Evolutionary conservation across 1,139 yeast genomes (phyloP).

Genomic region (Suzukiozyma palmioleophila): DNA sequence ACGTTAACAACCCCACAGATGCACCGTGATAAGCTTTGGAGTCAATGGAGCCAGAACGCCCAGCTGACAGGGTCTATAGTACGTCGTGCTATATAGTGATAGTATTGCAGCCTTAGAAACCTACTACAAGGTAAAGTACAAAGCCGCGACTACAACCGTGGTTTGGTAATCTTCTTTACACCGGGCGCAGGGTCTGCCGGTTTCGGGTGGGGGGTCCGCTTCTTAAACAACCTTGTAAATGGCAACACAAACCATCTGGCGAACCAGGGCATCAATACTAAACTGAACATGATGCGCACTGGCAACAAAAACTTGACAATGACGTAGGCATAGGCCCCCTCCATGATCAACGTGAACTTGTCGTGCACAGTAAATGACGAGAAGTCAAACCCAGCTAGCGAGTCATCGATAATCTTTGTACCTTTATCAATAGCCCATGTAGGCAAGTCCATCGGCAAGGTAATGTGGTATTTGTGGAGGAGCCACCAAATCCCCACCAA

Average conservation of each 20-base stretch:
- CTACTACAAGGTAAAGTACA: too few relatives aligned
- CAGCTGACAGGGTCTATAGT: too few relatives aligned
- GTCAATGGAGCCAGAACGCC: too few relatives aligned
- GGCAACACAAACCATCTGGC: constrained; percentile 60
- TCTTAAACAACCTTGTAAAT: constrained; percentile 31
- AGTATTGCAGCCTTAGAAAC: too few relatives aligned
- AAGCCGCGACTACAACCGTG: constrained; percentile 24
- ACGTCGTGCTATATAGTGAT: too few relatives aligned
- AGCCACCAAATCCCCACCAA: constrained; percentile 72
- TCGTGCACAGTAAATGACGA: constrained; percentile 39
- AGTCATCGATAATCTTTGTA: constrained; percentile 50
- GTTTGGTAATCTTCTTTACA: constrained; percentile 24
- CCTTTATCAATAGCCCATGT: constrained; percentile 65
- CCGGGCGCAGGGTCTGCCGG: background rate
- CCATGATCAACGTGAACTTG: constrained; percentile 56
- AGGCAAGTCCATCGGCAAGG: constrained; percentile 54
- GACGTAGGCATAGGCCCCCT: constrained; percentile 89
- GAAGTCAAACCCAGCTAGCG: constrained; percentile 31
- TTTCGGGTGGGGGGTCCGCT: constrained; percentile 8
- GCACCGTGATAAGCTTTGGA: too few relatives aligned
- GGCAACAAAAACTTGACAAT: constrained; percentile 67
- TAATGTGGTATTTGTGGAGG: constrained; percentile 50
- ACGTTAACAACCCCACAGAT: too few relatives aligned
- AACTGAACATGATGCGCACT: constrained; percentile 51
- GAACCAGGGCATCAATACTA: constrained; percentile 63